phyloP scores from a whole-genome alignment of 495 filamentous ascomycete genomes.

The Lineolata rhizophorae region DNA sequence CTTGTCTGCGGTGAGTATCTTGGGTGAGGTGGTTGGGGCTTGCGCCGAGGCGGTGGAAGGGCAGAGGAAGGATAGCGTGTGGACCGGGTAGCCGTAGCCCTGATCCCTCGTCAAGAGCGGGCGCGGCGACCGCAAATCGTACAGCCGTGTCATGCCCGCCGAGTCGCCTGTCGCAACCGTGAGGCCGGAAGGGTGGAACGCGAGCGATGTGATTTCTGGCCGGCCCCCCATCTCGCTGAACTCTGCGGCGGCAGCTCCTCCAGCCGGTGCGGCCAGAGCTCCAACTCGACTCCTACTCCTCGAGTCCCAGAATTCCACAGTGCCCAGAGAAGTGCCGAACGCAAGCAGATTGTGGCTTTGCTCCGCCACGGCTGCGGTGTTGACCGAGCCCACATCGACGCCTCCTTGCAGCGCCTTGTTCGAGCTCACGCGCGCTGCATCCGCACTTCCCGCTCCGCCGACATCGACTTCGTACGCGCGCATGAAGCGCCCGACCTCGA shows the following conservation, averaged over 20 bases:
- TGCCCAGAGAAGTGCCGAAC: constrained; percentile 89
- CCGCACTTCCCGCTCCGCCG: too few relatives aligned
- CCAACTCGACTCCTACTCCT: constrained; percentile 65
- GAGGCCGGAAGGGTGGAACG: constrained; percentile 70
- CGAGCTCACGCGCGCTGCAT: constrained; percentile 41
- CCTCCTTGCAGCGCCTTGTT: constrained; percentile 59
- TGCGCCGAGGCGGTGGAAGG: constrained; percentile 38
- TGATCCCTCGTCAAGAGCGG: constrained; percentile 83
- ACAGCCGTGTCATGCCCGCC: constrained; percentile 72
- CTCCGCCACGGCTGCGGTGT: constrained; percentile 74
- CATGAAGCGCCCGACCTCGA: constrained; percentile 82
- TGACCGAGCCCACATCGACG: constrained; percentile 63
- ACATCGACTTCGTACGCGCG: constrained; percentile 63
- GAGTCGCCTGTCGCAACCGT: constrained; percentile 76
- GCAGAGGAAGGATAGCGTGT: constrained; percentile 69
- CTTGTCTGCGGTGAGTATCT: constrained; percentile 81
- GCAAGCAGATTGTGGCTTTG: constrained; percentile 77
- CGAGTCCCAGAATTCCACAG: constrained; percentile 90
- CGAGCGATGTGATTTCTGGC: constrained; percentile 73
- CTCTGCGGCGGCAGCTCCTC: too few relatives aligned
- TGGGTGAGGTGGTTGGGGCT: constrained; percentile 42
- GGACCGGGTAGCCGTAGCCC: constrained; percentile 85
- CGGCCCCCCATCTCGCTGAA: constrained; percentile 29
- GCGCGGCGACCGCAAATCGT: constrained; percentile 74
- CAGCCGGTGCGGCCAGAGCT: constrained; percentile 30